Evolutionary conservation across 225 moss, liverwort and hornwort species (phyloP).

Genomic region (Thuidium tamariscinum): DNA sequence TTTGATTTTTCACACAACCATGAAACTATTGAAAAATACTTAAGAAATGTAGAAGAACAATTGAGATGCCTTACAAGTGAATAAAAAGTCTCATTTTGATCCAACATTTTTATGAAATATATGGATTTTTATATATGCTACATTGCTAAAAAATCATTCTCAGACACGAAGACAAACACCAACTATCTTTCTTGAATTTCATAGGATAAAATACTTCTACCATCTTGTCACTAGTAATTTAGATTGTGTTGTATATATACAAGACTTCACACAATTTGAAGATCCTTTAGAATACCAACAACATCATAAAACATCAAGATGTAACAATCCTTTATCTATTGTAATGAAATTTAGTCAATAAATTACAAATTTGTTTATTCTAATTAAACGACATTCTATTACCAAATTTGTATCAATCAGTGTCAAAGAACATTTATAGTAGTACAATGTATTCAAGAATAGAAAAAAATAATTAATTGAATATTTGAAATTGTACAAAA

Average conservation of each 20-base stretch:
- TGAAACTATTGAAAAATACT: background rate
- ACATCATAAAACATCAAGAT: background rate
- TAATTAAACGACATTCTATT: background rate
- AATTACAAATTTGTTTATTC: background rate
- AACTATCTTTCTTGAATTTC: background rate
- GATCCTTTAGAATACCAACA: background rate
- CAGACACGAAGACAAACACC: too few species aligned
- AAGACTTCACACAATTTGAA: background rate
- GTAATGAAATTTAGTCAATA: background rate
- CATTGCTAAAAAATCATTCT: background rate
- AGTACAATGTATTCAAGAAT: background rate
- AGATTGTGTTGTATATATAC: background rate
- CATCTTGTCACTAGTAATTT: background rate
- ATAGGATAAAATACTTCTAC: background rate
- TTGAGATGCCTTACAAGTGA: background rate
- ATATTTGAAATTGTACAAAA: background rate
- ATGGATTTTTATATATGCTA: background rate
- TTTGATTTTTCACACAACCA: background rate
- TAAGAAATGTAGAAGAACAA: background rate
- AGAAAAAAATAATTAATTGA: background rate
- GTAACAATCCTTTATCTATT: background rate
- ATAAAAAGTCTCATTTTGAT: background rate
- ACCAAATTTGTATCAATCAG: background rate
- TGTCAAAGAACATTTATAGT: background rate
- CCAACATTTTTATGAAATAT: background rate